Percentiles rank a stretch among this genome's conserved stretches.
phyloP scores from a whole-genome alignment of 2,329 filamentous ascomycete species.

The Stachybotrys chlorohalonatus region DNA sequence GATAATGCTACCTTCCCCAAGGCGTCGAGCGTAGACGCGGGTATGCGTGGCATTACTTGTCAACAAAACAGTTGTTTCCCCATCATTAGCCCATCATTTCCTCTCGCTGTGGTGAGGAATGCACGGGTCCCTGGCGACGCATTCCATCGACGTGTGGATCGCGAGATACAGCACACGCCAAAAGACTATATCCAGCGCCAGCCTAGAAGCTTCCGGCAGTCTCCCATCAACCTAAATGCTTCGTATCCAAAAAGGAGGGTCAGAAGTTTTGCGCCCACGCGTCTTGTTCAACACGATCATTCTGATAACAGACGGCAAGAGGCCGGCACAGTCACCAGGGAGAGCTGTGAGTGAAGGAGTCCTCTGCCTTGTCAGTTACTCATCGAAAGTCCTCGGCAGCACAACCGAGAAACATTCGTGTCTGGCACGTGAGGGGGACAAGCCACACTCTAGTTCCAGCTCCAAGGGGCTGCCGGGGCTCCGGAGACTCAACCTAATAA shows the following conservation, averaged over 20 bases:
- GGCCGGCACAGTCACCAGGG: no score
- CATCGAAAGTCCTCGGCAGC: no score
- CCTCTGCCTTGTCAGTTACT: no score
- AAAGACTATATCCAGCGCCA: no score
- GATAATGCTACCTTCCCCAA: not conserved
- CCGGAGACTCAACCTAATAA: not conserved
- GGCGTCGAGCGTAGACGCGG: not conserved
- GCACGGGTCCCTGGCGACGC: conserved; percentile 15
- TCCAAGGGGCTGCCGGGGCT: not conserved
- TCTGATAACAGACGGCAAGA: no score
- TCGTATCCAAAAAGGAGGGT: no score
- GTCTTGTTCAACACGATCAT: no score
- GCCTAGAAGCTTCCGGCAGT: no score
- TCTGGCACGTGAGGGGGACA: not conserved
- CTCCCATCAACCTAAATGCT: no score
- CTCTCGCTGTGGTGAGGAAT: conserved; percentile 13
- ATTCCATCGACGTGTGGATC: conserved; percentile 14
- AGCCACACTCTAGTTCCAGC: not conserved
- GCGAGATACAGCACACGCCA: not conserved
- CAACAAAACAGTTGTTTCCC: not conserved
- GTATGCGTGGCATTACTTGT: not conserved
- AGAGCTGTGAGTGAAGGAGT: no score
- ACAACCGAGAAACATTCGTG: no score
- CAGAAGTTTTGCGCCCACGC: no score
- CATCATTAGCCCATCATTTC: not conserved